Evolutionary conservation across 2,329 filamentous ascomycete species (phyloP), one percentile per base, ranked within the genome.

Genomic region (Fusarium sp.): DNA sequence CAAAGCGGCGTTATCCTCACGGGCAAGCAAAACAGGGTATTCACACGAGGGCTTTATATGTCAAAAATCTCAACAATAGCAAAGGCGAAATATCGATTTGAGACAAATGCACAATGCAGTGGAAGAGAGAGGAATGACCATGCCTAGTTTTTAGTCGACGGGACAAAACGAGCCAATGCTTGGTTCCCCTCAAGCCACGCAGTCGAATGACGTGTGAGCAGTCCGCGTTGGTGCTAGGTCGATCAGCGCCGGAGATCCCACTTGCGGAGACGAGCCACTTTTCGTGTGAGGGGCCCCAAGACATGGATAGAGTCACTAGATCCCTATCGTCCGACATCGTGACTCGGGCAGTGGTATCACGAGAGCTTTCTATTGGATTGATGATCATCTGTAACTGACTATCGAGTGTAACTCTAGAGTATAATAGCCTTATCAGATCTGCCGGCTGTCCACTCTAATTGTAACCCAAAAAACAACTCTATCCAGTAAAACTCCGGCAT

Each of bases 101-200:
- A 45, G 39, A 61, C 13, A 27, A 10, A 36, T 22, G 46, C 20
- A 33, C 27, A 25, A 46, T 20, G 44, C 18, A 46, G 44, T 22
- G 46, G 5, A 14, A 46, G 25, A 57, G 15, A 45, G 42, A 56
- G 42, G 31, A 42, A 62, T 62, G 56, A 62, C 56, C 47, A 29
- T 47, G 69, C 64, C 56, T 62, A 63, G 70, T 55, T 56, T 56
- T 65, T 33, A 64, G 38, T 35, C 7, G 55, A 31, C 36, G 35
- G 35, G 27, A 33, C 50, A 36, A 47, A 39, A 62, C n/a, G 58
- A 49, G 27, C 71, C 71, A 73, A 73, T 74, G 44, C 71, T 25
- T 42, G 50, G 41, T 41, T 27, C 53, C 50, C 54, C 45, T 71
- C 55, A 71, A 73, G 71, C 71, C 71, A 73, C 71, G 71, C 62